Base-by-base conservation (phyloP, 208 protist species). In the Phytomonas sp. region DNA sequence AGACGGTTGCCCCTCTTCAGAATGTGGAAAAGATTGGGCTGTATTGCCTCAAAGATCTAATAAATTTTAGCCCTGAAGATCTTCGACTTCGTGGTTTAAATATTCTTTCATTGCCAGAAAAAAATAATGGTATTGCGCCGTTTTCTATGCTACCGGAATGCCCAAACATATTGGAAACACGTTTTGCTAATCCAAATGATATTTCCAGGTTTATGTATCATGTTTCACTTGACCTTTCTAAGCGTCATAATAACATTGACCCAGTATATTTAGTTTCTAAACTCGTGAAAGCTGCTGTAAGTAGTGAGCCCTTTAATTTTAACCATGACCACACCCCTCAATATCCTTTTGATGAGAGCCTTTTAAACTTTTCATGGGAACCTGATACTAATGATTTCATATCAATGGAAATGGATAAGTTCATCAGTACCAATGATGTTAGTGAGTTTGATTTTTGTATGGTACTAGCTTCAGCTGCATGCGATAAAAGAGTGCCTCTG, bases 161-260 rank as follows among this genome's bases (percentile, higher is more conserved):
- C 16, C 77, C 77, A 23, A 71, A 81, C 19, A 67, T 81, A 49
- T 52, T 75, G 64, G 72, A 77, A 32, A 77, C 73, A 14, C 72
- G 71, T 10, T 81, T 81, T 60, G 36, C 42, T 0, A 67, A 77
- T 60, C 72, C 72, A 16, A 67, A 75, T 34, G 72, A 72, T 32
- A 73, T 81, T 29, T 81, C 77, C 1, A 72, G 72, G 19, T 81
- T 81, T 31, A 81, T 81, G 77, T 76, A 73, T 62, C 59, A 61
- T 6, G 70, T 73, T 0, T 70, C 77, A 3, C 68, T 81, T 0
- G 72, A 81, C 49, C 72, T 81, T 16, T 64, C 71, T 16, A 71
- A 77, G 29, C 77, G 77, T 7, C 67, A 81, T 59, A 63, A 77
- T 49, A 71, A 66, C 37, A 72, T 77, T 2, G 74, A 70, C 2